Conservation (phyloP, 305 asterid genomes). For the Fraxinus sp. region DNA sequence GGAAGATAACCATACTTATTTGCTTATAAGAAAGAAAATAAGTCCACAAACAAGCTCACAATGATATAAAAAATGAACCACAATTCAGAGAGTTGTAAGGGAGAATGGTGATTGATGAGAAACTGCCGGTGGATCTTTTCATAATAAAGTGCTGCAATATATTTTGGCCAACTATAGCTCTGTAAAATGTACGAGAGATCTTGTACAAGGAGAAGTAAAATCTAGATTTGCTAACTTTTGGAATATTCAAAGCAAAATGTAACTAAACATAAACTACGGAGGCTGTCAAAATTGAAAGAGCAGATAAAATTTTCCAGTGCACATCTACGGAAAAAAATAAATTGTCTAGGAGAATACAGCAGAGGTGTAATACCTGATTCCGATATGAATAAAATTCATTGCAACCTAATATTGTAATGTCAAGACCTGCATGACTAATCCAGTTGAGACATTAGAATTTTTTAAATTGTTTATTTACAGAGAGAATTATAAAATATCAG, state of each 20-base stretch:
- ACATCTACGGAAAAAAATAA: slow-evolving; percentile 5
- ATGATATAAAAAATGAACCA: not conserved
- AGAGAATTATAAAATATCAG: slow-evolving; percentile 29
- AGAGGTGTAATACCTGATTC: slow-evolving; percentile 61
- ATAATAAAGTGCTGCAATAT: not conserved
- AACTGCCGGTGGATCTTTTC: not conserved
- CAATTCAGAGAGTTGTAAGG: not conserved
- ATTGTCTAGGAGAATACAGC: slow-evolving; percentile 1
- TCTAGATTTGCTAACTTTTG: not conserved
- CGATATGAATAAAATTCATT: slow-evolving; percentile 92
- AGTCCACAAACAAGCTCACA: not conserved
- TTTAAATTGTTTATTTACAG: slow-evolving; percentile 1
- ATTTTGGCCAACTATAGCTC: not conserved
- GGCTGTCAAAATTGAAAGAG: not conserved
- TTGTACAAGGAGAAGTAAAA: not conserved
- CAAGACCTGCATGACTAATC: slow-evolving; percentile 79
- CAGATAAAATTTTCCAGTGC: not conserved
- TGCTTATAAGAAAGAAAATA: not conserved
- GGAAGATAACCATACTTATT: not conserved
- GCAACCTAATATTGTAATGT: slow-evolving; percentile 86
- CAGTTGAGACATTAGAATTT: slow-evolving; percentile 37
- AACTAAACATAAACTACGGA: not conserved
- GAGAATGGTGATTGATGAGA: not conserved
- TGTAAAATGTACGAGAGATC: not conserved
- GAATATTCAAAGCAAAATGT: not conserved